phyloP scores from a whole-genome alignment of 495 filamentous ascomycete species.

The Tetracladium setigerum region DNA sequence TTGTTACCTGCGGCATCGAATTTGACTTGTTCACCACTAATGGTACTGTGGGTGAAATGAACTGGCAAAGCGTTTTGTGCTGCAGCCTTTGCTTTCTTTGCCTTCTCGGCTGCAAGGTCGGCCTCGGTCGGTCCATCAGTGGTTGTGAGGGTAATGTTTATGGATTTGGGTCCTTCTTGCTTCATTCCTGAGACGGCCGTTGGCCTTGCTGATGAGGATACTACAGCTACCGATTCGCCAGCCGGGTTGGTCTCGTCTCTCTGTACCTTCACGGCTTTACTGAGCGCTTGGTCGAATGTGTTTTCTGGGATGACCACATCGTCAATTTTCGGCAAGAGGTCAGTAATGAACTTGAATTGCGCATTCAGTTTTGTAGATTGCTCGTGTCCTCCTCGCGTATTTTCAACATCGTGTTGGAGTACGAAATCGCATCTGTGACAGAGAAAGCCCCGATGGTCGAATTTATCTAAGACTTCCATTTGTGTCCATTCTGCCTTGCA shows the following conservation, averaged over 20 bases:
- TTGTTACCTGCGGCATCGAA: slow-evolving; percentile 16
- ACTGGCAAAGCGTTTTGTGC: slow-evolving; percentile 79
- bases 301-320: slow-evolving; percentile 73
- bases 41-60: slow-evolving; percentile 86
- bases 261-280: slow-evolving; percentile 48
- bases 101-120: slow-evolving; percentile 64
- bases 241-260: slow-evolving; percentile 54
- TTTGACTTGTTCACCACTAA: slow-evolving; percentile 39
- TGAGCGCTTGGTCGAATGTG: slow-evolving; percentile 72
- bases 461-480: slow-evolving; percentile 74
- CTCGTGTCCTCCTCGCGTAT: slow-evolving; percentile 68
- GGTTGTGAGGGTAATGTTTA: slow-evolving; percentile 73
- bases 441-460: slow-evolving; percentile 60
- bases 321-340: slow-evolving; percentile 82
- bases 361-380: slow-evolving; percentile 79
- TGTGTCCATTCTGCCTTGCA: slow-evolving; percentile 78
- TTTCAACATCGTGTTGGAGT: slow-evolving; percentile 59
- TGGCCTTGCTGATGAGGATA: slow-evolving; percentile 38
- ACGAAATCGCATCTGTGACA: slow-evolving; percentile 75
- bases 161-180: slow-evolving; percentile 58
- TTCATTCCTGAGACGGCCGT: slow-evolving; percentile 63
- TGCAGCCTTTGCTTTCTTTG: slow-evolving; percentile 64
- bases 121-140: slow-evolving; percentile 65
- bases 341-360: slow-evolving; percentile 77
- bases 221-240: slow-evolving; percentile 41